Evolutionary conservation across 2,329 filamentous ascomycete species (phyloP), one percentile per base, ranked within the genome.

Genomic region (Fusarium mundagurra): DNA sequence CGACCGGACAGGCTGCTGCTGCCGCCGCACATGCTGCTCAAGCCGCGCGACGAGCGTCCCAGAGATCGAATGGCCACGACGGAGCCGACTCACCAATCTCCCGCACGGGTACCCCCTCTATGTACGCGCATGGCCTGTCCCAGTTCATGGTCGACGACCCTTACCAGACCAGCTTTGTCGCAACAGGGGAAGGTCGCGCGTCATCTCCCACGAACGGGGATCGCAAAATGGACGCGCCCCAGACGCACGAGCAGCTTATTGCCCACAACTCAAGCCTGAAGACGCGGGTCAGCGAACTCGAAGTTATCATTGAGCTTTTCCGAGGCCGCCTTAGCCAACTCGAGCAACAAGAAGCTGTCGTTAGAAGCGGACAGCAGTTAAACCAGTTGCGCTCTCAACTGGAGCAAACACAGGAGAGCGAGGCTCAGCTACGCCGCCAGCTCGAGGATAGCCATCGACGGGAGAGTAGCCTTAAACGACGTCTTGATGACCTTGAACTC

Each of bases 261-360:
- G 92, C 92, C 4, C 90, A 92, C 71, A 98, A 97, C 82, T 93
- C 93, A 10, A 92, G 92, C 58, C 87, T 98, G n/a, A 97, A 97
- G 85, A 99, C 96, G 1, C 92, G 96, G 47, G 96, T 99, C 39
- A 96, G 92, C 77, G 96, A 99, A 82, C 88, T 99, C 31, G 96
- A 99, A 81, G 90, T 99, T 60, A 98, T 99, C 86, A 98, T 95
- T 78, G 93, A 93, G 80, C 86, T 95, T 50, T 95, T 94, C 82
- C 88, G 92, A 58, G 92, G 92, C 43, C 90, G 92, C 17, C 91
- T 98, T 83, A 91, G 81, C 88, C 93, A 96, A 80, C 87, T 96
- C 18, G 94, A 97, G 80, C 90, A 92, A 75, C 92, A 92, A 79
- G 93, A 96, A 80, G 89, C 89, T 54, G 91, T 89, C 54, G 90